Percentiles rank a stretch among this genome's conserved stretches.
Evolutionary conservation across 495 filamentous ascomycete genomes (phyloP).

Genomic region (Daldinia bambusicola): DNA sequence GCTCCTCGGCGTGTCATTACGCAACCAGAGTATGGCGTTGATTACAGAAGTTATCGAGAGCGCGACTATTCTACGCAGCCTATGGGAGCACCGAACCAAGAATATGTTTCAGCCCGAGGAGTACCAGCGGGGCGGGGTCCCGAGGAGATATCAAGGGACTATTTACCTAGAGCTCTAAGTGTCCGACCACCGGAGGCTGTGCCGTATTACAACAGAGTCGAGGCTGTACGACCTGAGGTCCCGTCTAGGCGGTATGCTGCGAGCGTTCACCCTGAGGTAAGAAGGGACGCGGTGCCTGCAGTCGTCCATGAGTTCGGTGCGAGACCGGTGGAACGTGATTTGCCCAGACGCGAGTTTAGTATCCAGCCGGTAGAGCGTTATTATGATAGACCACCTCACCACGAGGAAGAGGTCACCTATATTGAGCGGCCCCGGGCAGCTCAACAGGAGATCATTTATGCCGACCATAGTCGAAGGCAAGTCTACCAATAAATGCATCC

Average conservation of each 20-base stretch:
- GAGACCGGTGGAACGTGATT: slow-evolving; percentile 49
- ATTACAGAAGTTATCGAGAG: slow-evolving; percentile 62
- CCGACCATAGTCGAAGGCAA: slow-evolving; percentile 51
- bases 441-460: slow-evolving; percentile 52
- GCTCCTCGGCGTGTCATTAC: slow-evolving; percentile 62
- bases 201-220: slow-evolving; percentile 65
- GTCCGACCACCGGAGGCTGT: slow-evolving; percentile 62
- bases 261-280: slow-evolving; percentile 52
- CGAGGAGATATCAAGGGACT: slow-evolving; percentile 61
- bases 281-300: slow-evolving; percentile 51
- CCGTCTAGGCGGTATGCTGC: slow-evolving; percentile 55
- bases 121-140: slow-evolving; percentile 47
- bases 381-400: slow-evolving; percentile 51
- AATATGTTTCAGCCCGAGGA: slow-evolving; percentile 55
- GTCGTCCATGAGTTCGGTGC: slow-evolving; percentile 57
- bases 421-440: slow-evolving; percentile 55
- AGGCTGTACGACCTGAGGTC: slow-evolving; percentile 62
- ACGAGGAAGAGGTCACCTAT: slow-evolving; percentile 59
- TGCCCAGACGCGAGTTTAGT: slow-evolving; percentile 50
- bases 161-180: slow-evolving; percentile 66
- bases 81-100: slow-evolving; percentile 55
- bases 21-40: slow-evolving; percentile 62
- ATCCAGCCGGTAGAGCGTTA: slow-evolving; percentile 52
- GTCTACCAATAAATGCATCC: slow-evolving; percentile 46
- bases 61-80: slow-evolving; percentile 59